Evolutionary conservation across 2,329 filamentous ascomycete genomes (phyloP).

Genomic region (Alternaria infectoria): DNA sequence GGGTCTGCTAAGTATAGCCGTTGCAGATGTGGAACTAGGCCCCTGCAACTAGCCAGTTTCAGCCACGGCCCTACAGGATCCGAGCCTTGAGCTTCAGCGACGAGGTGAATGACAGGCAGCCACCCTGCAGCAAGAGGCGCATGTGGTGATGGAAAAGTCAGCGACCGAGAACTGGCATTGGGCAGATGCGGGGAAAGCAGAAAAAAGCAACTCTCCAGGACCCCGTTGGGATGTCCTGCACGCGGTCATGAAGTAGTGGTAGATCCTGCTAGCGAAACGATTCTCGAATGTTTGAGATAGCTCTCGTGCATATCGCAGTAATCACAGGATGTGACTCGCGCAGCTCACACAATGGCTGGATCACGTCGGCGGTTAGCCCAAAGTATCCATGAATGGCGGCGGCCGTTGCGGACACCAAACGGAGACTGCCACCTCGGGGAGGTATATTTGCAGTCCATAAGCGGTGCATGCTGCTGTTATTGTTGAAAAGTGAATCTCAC

Average conservation of each 20-base stretch:
- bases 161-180: constrained; percentile 1
- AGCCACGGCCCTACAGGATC: constrained; percentile 37
- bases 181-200: constrained; percentile 1
- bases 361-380: constrained; percentile 31
- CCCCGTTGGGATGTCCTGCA: neutral
- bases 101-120: constrained; percentile 6
- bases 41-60: constrained; percentile 42
- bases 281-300: constrained; percentile 13
- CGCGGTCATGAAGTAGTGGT: neutral
- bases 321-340: constrained; percentile 35
- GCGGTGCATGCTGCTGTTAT: neutral
- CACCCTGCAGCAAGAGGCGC: neutral
- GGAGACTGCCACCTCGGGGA: constrained; percentile 5
- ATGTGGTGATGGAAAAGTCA: neutral
- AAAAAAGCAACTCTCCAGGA: neutral
- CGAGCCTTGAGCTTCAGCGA: constrained; percentile 15
- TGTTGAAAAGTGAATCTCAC: neutral
- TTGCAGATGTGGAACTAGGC: constrained; percentile 44
- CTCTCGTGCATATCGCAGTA: constrained; percentile 27
- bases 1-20: constrained; percentile 44
- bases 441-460: constrained; percentile 17
- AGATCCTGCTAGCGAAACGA: constrained; percentile 14
- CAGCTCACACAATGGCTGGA: constrained; percentile 32
- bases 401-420: constrained; percentile 19
- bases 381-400: constrained; percentile 7